phyloP scores from a whole-genome alignment of 192 early-diverging fungal species.

The Gryganskiella cystojenkinii region DNA sequence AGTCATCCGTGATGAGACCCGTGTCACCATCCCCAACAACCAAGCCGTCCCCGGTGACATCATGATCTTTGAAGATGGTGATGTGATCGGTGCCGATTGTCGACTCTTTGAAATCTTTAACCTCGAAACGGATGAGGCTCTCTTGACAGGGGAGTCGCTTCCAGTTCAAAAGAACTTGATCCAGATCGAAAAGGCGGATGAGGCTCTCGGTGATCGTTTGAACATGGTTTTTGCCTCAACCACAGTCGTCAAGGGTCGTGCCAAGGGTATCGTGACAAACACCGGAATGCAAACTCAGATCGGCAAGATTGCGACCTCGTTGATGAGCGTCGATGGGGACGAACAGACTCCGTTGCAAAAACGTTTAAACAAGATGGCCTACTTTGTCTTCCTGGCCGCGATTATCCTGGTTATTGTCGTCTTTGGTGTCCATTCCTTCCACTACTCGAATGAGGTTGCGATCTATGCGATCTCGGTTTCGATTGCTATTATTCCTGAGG shows the following conservation, averaged over 20 bases:
- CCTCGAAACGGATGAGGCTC: slow-evolving; percentile 90
- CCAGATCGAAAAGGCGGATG: slow-evolving; percentile 71
- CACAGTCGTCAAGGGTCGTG: slow-evolving; percentile 88
- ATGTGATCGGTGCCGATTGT: slow-evolving; percentile 91
- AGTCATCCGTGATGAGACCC: slow-evolving; percentile 85
- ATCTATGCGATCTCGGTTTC: slow-evolving; percentile 86
- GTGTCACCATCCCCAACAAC: slow-evolving; percentile 75
- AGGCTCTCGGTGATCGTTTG: slow-evolving; percentile 88
- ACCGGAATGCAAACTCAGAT: slow-evolving; percentile 90
- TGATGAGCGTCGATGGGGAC: slow-evolving; percentile 66
- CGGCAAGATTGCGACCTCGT: slow-evolving; percentile 88
- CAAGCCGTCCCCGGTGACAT: slow-evolving; percentile 89
- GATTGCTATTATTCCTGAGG: slow-evolving; percentile 94
- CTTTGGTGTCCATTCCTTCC: slow-evolving; percentile 77
- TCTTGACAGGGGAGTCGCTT: slow-evolving; percentile 91
- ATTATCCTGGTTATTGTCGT: slow-evolving; percentile 81
- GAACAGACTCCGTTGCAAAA: slow-evolving; percentile 72
- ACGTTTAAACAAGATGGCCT: slow-evolving; percentile 76
- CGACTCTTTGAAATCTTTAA: slow-evolving; percentile 88
- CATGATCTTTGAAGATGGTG: slow-evolving; percentile 90
- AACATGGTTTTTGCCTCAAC: slow-evolving; percentile 93
- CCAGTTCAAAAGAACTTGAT: slow-evolving; percentile 78
- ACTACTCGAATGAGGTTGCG: slow-evolving; percentile 66
- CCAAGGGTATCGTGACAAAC: slow-evolving; percentile 86
- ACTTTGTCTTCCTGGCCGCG: slow-evolving; percentile 78